phyloP scores from a whole-genome alignment of 805 yeast genomes.

The Yamadazyma olivae region DNA sequence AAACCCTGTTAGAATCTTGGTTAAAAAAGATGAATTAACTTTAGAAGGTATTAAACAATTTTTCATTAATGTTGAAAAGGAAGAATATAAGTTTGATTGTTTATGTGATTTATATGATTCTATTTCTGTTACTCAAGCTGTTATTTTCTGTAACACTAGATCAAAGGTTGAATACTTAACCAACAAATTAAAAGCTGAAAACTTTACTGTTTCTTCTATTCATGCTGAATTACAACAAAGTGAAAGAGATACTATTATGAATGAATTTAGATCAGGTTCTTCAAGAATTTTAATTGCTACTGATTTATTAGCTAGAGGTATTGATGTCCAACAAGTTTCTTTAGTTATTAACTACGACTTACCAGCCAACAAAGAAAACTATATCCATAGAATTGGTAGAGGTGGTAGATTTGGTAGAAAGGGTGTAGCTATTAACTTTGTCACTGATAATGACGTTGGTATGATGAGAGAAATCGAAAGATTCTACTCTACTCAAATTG shows the following conservation, averaged over 20 bases:
- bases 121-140: constrained; percentile 94
- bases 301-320: constrained; percentile 96
- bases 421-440: constrained; percentile 95
- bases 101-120: constrained; percentile 94
- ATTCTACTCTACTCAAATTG: constrained; percentile 85
- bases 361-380: constrained; percentile 87
- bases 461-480: constrained; percentile 83
- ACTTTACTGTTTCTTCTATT: constrained; percentile 91
- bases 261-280: constrained; percentile 91
- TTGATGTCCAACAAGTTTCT: constrained; percentile 96
- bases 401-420: constrained; percentile 98
- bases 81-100: constrained; percentile 93
- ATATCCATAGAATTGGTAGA: constrained; percentile 97
- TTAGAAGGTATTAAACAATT: constrained; percentile 95
- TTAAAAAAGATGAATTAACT: constrained; percentile 92
- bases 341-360: constrained; percentile 92
- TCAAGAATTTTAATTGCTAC: constrained; percentile 91
- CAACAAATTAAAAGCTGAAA: constrained; percentile 66
- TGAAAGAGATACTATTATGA: constrained; percentile 93
- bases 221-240: constrained; percentile 94
- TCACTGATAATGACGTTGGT: constrained; percentile 74
- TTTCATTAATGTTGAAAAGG: constrained; percentile 86
- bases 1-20: constrained; percentile 90
- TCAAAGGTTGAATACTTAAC: constrained; percentile 90
- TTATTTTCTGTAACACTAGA: constrained; percentile 92